A percentile compares a stretch with the other conserved stretches of the same genome.
phyloP scores from a whole-genome alignment of 768 basidiomycete genomes.

The Nidularia pulvinata region DNA sequence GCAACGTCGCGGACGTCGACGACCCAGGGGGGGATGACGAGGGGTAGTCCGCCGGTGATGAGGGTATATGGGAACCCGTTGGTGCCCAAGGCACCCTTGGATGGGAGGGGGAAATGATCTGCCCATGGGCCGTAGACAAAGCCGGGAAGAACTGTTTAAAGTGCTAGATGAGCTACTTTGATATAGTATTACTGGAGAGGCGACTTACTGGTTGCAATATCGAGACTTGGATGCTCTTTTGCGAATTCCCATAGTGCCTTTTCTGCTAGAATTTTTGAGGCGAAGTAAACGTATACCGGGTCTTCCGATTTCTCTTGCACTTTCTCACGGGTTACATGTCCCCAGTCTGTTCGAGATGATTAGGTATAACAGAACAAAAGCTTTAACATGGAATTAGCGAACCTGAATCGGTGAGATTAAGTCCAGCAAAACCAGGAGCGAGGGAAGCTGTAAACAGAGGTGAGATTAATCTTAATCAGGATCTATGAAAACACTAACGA shows the following conservation, averaged over 20 bases:
- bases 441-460: constrained; percentile 13
- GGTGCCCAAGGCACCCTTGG: constrained; percentile 17
- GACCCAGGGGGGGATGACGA: constrained; percentile 21
- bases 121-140: constrained; percentile 36
- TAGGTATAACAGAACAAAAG: background rate
- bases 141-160: constrained; percentile 28
- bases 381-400: background rate
- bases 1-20: constrained; percentile 36
- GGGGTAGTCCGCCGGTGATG: constrained; percentile 18
- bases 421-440: constrained; percentile 14
- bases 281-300: constrained; percentile 33
- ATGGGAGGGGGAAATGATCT: constrained; percentile 23
- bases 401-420: constrained; percentile 18
- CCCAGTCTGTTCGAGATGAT: constrained; percentile 25
- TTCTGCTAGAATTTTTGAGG: constrained; percentile 40
- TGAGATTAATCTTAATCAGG: background rate
- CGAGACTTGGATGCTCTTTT: constrained; percentile 31
- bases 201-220: constrained; percentile 33
- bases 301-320: constrained; percentile 19
- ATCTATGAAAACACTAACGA: constrained; percentile 12
- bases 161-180: background rate
- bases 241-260: constrained; percentile 40
- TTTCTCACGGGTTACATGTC: constrained; percentile 24
- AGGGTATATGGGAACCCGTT: constrained; percentile 23
- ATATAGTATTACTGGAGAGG: background rate